phyloP scores from a whole-genome alignment of 768 basidiomycete species.

The Leccinellum luteum region DNA sequence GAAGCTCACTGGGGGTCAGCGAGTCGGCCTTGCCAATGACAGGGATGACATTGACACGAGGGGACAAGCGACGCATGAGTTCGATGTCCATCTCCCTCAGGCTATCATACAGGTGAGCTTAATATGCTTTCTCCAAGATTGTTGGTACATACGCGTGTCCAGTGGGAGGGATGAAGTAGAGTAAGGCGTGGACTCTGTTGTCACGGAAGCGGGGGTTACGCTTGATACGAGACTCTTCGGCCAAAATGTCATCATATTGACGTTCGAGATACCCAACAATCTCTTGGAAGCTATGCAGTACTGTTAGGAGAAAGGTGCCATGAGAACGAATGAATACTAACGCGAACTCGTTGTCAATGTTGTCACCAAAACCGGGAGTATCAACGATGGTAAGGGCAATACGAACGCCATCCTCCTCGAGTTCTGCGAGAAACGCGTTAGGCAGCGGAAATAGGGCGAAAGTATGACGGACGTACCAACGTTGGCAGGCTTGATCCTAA shows the following conservation, averaged over 20 bases:
- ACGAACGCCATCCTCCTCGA: constrained; percentile 97
- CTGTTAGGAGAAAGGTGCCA: constrained; percentile 6
- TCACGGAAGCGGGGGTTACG: constrained; percentile 99
- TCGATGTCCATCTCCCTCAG: constrained; percentile 99
- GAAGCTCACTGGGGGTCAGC: constrained; percentile 88
- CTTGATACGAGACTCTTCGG: constrained; percentile 98
- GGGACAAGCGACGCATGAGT: constrained; percentile 96
- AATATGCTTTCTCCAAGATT: neutral
- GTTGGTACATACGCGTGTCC: constrained; percentile 78
- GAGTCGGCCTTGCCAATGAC: constrained; percentile 97
- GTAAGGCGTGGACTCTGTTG: constrained; percentile 92
- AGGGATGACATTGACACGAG: constrained; percentile 98
- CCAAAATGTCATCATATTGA: constrained; percentile 98
- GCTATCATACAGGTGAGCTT: constrained; percentile 35
- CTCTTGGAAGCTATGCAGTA: constrained; percentile 77
- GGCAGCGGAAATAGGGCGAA: neutral
- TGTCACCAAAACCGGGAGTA: constrained; percentile 98
- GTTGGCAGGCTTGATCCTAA: constrained; percentile 91
- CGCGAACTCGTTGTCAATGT: constrained; percentile 99
- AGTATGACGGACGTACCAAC: constrained; percentile 56
- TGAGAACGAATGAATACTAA: constrained; percentile 42
- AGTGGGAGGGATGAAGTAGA: constrained; percentile 99
- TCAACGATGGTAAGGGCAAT: constrained; percentile 98
- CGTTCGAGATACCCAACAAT: constrained; percentile 96
- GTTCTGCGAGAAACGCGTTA: constrained; percentile 50